Percentiles rank a stretch among this genome's conserved stretches.
Conservation (phyloP, 2,329 filamentous ascomycete species). For the Fusarium coffeatum region DNA sequence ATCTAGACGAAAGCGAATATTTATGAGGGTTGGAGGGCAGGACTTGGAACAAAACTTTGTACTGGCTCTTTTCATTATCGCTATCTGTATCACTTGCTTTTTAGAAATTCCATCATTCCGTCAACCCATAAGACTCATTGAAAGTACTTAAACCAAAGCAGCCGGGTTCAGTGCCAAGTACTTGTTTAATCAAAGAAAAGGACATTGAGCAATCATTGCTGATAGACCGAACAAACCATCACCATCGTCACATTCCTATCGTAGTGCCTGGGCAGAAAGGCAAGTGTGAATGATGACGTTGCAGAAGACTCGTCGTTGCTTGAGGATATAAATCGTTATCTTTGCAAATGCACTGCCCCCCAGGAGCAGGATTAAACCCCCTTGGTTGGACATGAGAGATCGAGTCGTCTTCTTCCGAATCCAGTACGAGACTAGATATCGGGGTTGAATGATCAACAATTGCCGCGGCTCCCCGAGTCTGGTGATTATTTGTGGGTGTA, state of each 20-base stretch:
- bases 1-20: not conserved
- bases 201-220: constrained; percentile 3
- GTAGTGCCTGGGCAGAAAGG: not conserved
- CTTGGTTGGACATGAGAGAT: not conserved
- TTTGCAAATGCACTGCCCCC: not conserved
- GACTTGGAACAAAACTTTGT: not conserved
- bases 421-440: not conserved
- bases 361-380: constrained; percentile 14
- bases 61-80: constrained; percentile 3
- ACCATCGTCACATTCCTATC: not conserved
- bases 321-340: not conserved
- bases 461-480: not conserved
- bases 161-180: not conserved
- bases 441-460: not conserved
- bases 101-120: not conserved
- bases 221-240: constrained; percentile 9
- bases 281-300: not conserved
- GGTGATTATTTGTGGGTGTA: not conserved
- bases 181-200: not conserved
- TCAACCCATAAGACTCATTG: not conserved
- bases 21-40: not conserved
- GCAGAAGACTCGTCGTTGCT: not conserved
- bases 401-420: constrained; percentile 3
- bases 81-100: constrained; percentile 14
- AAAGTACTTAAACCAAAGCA: not conserved